Percentiles rank a stretch among this genome's conserved stretches.
These are phyloP conservation scores for Auriscalpium vulgare DNA, from an alignment of 768 basidiomycete genomes.

Conservation along the genomic window DNA sequence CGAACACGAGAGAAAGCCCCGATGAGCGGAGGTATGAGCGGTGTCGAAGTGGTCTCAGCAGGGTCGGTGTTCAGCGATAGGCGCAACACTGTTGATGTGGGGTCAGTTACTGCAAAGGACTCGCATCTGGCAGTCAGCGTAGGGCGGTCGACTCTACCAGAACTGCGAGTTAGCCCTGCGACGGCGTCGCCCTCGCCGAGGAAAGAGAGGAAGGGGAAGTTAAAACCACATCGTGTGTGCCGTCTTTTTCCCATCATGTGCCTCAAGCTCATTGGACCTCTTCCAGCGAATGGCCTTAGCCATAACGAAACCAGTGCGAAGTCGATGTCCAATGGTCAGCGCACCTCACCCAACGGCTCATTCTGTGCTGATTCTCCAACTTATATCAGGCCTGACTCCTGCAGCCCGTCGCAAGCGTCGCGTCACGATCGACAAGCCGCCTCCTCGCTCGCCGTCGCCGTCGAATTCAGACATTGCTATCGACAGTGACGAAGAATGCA, in stretches of 20 bases:
- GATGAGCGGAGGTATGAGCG: slow-evolving; percentile 53
- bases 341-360: too few species aligned
- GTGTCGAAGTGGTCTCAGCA: slow-evolving; percentile 46
- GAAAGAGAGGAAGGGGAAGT: slow-evolving; percentile 24
- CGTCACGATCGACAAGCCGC: slow-evolving; percentile 1
- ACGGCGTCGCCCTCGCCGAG: slow-evolving; percentile 8
- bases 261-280: background rate
- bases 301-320: background rate
- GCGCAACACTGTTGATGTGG: slow-evolving; percentile 10
- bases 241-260: background rate
- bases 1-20: slow-evolving; percentile 49
- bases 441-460: slow-evolving; percentile 11
- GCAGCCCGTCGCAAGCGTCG: background rate
- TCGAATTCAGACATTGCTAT: slow-evolving; percentile 8
- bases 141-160: background rate
- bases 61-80: background rate
- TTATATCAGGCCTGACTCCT: background rate
- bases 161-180: slow-evolving; percentile 1
- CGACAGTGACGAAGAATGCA: slow-evolving; percentile 8
- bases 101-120: too few species aligned
- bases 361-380: background rate
- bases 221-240: slow-evolving; percentile 18
- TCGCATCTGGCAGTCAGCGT: too few species aligned
- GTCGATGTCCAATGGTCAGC: background rate
- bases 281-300: slow-evolving; percentile 9